These are phyloP conservation scores for Yamadazyma paraphyllophila DNA, from an alignment of 805 yeast species.

Conservation along the genomic window DNA sequence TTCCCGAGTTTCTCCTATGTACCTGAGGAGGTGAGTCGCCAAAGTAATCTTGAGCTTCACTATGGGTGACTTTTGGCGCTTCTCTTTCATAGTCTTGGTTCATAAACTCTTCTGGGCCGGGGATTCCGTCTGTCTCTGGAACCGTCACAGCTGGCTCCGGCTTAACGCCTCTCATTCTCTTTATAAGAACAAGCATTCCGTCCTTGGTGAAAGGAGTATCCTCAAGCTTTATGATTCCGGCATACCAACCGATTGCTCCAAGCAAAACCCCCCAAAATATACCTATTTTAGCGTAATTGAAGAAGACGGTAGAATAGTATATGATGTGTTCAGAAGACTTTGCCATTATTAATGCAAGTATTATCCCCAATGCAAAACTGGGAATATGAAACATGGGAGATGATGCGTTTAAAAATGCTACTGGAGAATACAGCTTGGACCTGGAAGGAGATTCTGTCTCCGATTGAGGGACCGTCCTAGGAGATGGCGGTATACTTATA, in stretches of 20 bases:
- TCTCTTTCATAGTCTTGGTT: not conserved
- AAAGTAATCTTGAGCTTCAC: slow-evolving; percentile 1
- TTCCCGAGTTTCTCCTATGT: not conserved
- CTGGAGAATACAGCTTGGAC: not conserved
- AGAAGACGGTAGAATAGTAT: slow-evolving; percentile 19
- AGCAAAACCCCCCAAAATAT: slow-evolving; percentile 22
- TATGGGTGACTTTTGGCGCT: not conserved
- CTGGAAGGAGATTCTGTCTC: not conserved
- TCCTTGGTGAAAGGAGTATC: slow-evolving; percentile 1
- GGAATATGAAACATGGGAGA: slow-evolving; percentile 21
- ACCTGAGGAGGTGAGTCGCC: slow-evolving; percentile 10
- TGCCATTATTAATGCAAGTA: slow-evolving; percentile 21
- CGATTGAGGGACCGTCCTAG: not conserved
- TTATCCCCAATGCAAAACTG: slow-evolving; percentile 28
- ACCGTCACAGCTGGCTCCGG: not conserved
- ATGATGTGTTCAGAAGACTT: slow-evolving; percentile 21
- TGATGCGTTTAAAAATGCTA: not conserved
- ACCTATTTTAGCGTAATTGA: slow-evolving; percentile 22
- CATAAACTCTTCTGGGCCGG: not conserved
- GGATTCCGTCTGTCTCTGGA: not conserved
- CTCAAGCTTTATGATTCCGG: slow-evolving; percentile 22
- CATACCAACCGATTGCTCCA: slow-evolving; percentile 27
- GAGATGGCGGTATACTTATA: slow-evolving; percentile 4
- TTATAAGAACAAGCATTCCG: not conserved
- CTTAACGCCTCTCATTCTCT: not conserved